Conservation (phyloP, 257 asterid genomes). For the Cinchona pubescens region DNA sequence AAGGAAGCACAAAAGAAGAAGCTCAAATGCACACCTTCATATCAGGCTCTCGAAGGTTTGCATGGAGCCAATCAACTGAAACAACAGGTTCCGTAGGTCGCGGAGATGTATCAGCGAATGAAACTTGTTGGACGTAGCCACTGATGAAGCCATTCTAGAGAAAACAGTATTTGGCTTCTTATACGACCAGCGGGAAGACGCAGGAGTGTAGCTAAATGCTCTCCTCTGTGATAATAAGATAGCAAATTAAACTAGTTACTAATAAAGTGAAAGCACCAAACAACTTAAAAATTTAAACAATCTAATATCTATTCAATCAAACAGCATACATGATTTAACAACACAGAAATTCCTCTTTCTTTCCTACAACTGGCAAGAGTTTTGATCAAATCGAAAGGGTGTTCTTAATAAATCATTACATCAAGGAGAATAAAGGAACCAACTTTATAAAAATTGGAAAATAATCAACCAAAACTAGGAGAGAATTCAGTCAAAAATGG, state of each 20-base stretch:
- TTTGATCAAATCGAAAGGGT: background rate
- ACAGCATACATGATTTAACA: too few species aligned
- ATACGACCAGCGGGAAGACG: slow-evolving; percentile 36
- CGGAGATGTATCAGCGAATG: slow-evolving; percentile 51
- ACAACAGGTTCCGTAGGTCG: slow-evolving; percentile 69
- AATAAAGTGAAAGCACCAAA: background rate
- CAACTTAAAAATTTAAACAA: background rate
- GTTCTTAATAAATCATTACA: background rate
- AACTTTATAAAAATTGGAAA: background rate
- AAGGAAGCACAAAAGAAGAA: background rate
- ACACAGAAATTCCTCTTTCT: background rate
- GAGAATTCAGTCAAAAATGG: background rate
- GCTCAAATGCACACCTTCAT: slow-evolving; percentile 55
- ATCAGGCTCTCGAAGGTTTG: slow-evolving; percentile 70
- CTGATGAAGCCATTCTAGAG: slow-evolving; percentile 57
- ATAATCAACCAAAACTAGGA: background rate
- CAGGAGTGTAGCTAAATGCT: slow-evolving; percentile 25
- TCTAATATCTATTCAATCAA: background rate
- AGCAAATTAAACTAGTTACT: background rate
- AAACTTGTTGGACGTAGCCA: slow-evolving; percentile 50
- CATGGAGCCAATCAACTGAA: slow-evolving; percentile 94
- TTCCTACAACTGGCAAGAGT: background rate
- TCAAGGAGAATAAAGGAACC: background rate
- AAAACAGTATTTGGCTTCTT: slow-evolving; percentile 28
- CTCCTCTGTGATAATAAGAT: slow-evolving; percentile 43